Evolutionary conservation across 495 filamentous ascomycete genomes (phyloP), one percentile per base, ranked within the genome.

Genomic region (Talaromyces trachyspermus): DNA sequence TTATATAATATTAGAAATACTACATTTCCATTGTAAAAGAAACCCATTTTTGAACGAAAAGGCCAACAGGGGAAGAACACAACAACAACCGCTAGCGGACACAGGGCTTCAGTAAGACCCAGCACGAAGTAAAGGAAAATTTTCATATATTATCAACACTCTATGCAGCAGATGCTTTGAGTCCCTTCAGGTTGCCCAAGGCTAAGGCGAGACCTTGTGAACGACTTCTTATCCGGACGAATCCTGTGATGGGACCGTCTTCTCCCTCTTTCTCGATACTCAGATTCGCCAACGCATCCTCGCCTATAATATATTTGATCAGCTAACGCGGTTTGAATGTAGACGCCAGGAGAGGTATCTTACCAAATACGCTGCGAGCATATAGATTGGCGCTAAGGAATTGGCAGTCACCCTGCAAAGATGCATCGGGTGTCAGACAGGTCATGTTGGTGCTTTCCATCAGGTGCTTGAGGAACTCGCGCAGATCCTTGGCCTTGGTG

Each of bases 401-500:
- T 56, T 95, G 88, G 65, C 94, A 99, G 52, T 99, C 94, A 30
- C 94, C 94, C 74, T 95, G 88, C 64, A 99, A 78, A 26, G 87
- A 91, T 19, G 91, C 91, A 61, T 96, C 94, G 9, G 94, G 94
- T 6, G 94, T 97, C 62, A 99, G 69, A 66, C 94, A 97, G 55
- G 83, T 89, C 94, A 99, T 99, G 62, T 97, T 97, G 39, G 94
- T 99, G 62, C 83, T 89, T 36, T 89, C 87, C 94, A 96, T 96
- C 54, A 99, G 74, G 59, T 94, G 86, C 55, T 88, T 82, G 48
- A 99, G 71, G 79, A 97, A 99, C 8, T 94, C 90, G 38, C 94
- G 79, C 44, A 99, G 74, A 23, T 73, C 84, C 76, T 94, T 94
- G 53, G 88, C 89, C 73, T 96, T 95, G 53, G 86, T 89, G 65